Evolutionary conservation across 768 basidiomycete species (phyloP), one percentile per base, ranked within the genome.

Genomic region (Sistotremastrum suecicum): DNA sequence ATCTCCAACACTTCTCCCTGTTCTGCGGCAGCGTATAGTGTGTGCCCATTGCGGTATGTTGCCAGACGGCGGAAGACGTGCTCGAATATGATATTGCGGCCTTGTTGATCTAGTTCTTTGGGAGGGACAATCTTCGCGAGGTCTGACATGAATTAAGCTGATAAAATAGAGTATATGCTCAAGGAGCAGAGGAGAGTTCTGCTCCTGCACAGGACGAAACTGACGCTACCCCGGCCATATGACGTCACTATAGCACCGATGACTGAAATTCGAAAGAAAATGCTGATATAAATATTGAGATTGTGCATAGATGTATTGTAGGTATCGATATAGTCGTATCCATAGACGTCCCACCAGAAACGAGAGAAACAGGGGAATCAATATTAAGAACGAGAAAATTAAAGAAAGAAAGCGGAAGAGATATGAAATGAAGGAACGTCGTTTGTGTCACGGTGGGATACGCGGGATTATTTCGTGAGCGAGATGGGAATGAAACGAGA

Each of bases 61-160:
- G 72, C 71, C 1, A 78, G 61, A 20, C 64, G 62, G 11, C 67
- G 56, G 49, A 63, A 64, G 49, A 75, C 53, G 46, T 72, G 63
- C 7, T 64, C 46, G 53, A 74, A 73, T 20, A 74, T 57, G 7
- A 56, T 58, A 4, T 51, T 48, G 38, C 61, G 63, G 6, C 69
- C 62, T 5, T 51, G 42, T 7, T 60, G 53, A 8, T 53, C 58
- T 29, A 75, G 62, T 41, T 67, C 60, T 42, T 61, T 63, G 4
- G 71, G 66, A 6, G 71, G 67, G 4, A 53, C 51, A 6, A 62
- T 31, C 30, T 56, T 53, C 2, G 53, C 55, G 7, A 63, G 46
- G 45, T 63, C 59, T 9, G 39, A 42, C 52, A 53, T 53, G 38
- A 34, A 8, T 20, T 20, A 20, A 20, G 20, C 20, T 34, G 29